Base-by-base conservation (phyloP, 306 rosid genomes). In the Citrullus colocynthis region DNA sequence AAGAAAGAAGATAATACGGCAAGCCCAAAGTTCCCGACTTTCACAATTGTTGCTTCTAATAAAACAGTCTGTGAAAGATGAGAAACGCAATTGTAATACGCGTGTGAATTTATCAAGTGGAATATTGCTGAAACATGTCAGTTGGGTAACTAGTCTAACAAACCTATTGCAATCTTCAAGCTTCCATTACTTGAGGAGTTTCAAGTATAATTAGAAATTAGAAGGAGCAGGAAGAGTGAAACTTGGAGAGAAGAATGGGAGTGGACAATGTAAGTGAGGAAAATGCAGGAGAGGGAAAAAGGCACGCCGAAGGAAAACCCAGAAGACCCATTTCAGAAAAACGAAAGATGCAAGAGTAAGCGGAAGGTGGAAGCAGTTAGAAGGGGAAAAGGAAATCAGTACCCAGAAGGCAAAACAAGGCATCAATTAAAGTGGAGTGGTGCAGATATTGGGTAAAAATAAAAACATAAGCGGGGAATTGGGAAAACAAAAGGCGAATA, bases 381-480 rank as follows among this genome's bases (percentile, higher is more conserved):
- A 62, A 80, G 58, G 39, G 80, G 75, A 79, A 82, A 74, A 80
- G 81, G 66, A 75, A 36, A 78, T 30, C 20, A 51, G n/a, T 36
- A 78, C 84, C 83, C 73, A 71, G 80, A 78, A 83, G 56, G 74
- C 63, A 70, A 9, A 60, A 61, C 67, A 49, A 28, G 42, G 56
- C 30, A 42, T 9, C 48, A 49, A 44, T 44, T 48, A 36, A 36
- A 36, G 39, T 3, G 6, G 6, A 36, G 39, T 36, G 6, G 39
- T 36, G 39, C 39, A 36, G 5, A 48, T 48, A 55, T 55, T 79
- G 81, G 77, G 64, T 17, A 80, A 61, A 52, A 6, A 85, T 17
- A 80, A 61, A 52, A 6, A 85, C 42, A 80, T 8, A 6, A 32
- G 32, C 44, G 76, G 73, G 76, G 77, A 83, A 83, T 15, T 16